Conservation (phyloP, 176 grass and related monocot species). For the Calamus simplicifolius region DNA sequence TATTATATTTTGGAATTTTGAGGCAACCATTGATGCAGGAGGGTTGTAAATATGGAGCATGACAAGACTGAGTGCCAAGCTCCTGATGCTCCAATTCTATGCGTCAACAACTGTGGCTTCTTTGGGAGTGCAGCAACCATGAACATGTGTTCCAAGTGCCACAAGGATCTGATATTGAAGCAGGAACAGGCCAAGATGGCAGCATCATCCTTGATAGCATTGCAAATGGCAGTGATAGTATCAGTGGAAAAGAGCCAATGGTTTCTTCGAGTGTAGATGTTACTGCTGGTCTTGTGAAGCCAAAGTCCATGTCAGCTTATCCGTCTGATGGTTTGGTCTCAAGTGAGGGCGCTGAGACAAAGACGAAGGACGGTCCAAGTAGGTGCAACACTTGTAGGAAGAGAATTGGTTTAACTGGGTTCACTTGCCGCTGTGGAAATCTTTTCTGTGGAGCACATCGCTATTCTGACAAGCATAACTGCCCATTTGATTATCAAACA, state of each 20-base stretch:
- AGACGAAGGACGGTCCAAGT: slow-evolving; percentile 61
- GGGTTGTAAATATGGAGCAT: slow-evolving; percentile 13
- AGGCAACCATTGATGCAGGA: no score
- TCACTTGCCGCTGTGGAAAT: slow-evolving; percentile 83
- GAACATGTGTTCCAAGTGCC: slow-evolving; percentile 20
- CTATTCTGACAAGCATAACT: slow-evolving; percentile 86
- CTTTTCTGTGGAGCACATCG: slow-evolving; percentile 60
- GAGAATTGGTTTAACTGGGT: slow-evolving; percentile 72
- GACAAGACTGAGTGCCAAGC: slow-evolving; percentile 41
- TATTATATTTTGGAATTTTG: no score
- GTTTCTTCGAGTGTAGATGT: slow-evolving; percentile 15
- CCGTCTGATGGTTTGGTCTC: slow-evolving; percentile 27
- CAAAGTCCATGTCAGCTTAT: slow-evolving; percentile 16
- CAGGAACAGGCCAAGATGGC: slow-evolving; percentile 22
- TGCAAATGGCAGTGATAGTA: slow-evolving; percentile 36
- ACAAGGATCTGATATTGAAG: neutral
- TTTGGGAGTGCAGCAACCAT: neutral
- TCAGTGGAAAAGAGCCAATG: slow-evolving; percentile 33
- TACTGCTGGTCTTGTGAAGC: slow-evolving; percentile 28
- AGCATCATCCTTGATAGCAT: slow-evolving; percentile 73
- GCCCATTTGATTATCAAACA: slow-evolving; percentile 75
- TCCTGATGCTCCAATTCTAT: slow-evolving; percentile 41
- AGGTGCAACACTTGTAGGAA: slow-evolving; percentile 66
- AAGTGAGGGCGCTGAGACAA: slow-evolving; percentile 15
- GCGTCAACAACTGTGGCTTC: slow-evolving; percentile 16